Percentiles rank a stretch among this genome's conserved stretches.
Conservation (phyloP, 495 filamentous ascomycete species). For the Cryomyces minteri region DNA sequence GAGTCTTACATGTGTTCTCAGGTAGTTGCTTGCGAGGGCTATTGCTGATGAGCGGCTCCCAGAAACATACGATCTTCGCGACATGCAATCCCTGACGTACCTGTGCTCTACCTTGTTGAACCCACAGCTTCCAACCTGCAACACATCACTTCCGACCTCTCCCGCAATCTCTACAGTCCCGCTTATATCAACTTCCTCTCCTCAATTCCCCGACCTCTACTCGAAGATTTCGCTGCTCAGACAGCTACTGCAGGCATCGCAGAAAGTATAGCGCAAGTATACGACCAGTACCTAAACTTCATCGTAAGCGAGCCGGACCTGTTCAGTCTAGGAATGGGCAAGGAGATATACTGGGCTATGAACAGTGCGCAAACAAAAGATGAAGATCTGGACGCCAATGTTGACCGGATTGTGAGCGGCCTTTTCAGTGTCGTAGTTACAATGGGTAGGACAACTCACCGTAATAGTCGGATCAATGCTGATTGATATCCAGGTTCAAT, state of each 20-base stretch:
- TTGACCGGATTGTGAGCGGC: conserved; percentile 85
- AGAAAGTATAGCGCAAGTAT: conserved; percentile 81
- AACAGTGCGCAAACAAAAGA: conserved; percentile 87
- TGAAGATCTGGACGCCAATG: conserved; percentile 65
- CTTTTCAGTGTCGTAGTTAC: conserved; percentile 94
- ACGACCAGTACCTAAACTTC: conserved; percentile 96
- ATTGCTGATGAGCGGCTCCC: neutral
- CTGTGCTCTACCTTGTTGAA: conserved; percentile 89
- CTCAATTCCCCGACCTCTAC: conserved; percentile 75
- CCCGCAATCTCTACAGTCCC: conserved; percentile 74
- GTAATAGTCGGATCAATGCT: neutral
- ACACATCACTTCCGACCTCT: conserved; percentile 70
- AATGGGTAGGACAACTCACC: conserved; percentile 44
- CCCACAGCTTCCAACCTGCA: conserved; percentile 66
- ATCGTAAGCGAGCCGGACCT: conserved; percentile 90
- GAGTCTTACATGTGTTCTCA: neutral
- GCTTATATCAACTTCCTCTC: conserved; percentile 96
- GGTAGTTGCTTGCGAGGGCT: neutral
- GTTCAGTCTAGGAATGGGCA: conserved; percentile 77
- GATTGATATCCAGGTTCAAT: conserved; percentile 42
- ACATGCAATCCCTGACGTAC: conserved; percentile 90
- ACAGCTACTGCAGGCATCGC: conserved; percentile 69
- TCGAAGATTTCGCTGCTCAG: conserved; percentile 88
- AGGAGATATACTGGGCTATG: conserved; percentile 84
- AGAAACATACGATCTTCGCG: conserved; percentile 68